Base-by-base conservation (phyloP, 2,329 filamentous ascomycete genomes). In the Colletotrichum lindemuthianum region DNA sequence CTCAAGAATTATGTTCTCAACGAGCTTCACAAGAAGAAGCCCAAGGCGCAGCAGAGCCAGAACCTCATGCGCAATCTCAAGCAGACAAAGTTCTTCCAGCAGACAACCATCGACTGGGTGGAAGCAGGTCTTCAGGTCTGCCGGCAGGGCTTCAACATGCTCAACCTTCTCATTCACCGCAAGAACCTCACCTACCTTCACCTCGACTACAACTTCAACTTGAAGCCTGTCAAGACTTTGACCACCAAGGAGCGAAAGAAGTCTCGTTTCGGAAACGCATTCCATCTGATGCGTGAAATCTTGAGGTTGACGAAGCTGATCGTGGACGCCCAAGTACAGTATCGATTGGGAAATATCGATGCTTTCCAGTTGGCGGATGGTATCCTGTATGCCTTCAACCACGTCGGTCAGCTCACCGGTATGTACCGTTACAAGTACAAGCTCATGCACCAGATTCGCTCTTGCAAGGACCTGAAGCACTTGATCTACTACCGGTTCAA, bases 391-490 rank as follows among this genome's bases (percentile, higher is more conserved):
- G 96, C 96, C 15, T 99, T 99, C 82, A 99, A 99, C 79, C 96
- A 99, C 72, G 96, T 99, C 61, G 96, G 96, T 67, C 96, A 99
- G 78, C 84, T 99, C 67, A 99, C 96, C 13, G 96, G 96, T 76
- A 99, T 99, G 96, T 99, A 99, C 80, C 91, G 96, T 66, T 99
- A 99, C 86, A 99, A 99, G 84, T 99, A 99, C 84, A 99, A 99
- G 84, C 85, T 99, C 60, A 99, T 99, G 96, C 96, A 99, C 77
- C 96, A 99, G 78, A 99, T 99, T 72, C 92, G 96, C 71, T 97
- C 96, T 1, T 99, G 96, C 84, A 99, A 99, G 79, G 96, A 99
- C 79, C 78, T 99, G 75, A 99, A 99, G 86, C 96, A 99, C 86
- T 82, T 99, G 67, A 98, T 99, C 70, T 99, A 99, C 82, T 98